Percentiles rank a stretch among this genome's conserved stretches.
These are phyloP conservation scores for Thielaviopsis ethacetica DNA, from an alignment of 2,329 filamentous ascomycete species.

Conservation along the genomic window DNA sequence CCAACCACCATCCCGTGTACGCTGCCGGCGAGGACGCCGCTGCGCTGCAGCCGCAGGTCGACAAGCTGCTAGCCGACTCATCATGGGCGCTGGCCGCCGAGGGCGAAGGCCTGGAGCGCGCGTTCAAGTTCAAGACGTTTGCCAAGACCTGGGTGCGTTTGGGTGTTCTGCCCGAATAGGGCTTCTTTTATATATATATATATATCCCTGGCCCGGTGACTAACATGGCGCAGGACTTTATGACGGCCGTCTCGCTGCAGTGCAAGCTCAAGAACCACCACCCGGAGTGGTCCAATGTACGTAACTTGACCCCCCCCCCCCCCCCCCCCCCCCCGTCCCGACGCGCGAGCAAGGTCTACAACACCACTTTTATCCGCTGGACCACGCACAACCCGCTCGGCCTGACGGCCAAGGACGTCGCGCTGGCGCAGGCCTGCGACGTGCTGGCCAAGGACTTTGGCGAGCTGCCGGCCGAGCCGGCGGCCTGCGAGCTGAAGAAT, in stretches of 20 bases:
- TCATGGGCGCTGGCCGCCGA: slow-evolving; percentile 34
- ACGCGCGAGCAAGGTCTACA: no score
- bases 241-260: slow-evolving; percentile 53
- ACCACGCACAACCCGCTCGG: slow-evolving; percentile 53
- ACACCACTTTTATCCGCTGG: slow-evolving; percentile 54
- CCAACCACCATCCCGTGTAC: slow-evolving; percentile 18
- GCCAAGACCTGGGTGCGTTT: slow-evolving; percentile 45
- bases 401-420: slow-evolving; percentile 46
- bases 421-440: slow-evolving; percentile 48
- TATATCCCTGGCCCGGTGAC: no score
- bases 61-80: slow-evolving; percentile 19
- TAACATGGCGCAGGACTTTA: slow-evolving; percentile 44
- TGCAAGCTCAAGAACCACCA: slow-evolving; percentile 56
- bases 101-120: slow-evolving; percentile 40
- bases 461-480: slow-evolving; percentile 26
- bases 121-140: slow-evolving; percentile 49
- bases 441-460: slow-evolving; percentile 38
- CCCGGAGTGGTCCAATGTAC: slow-evolving; percentile 60
- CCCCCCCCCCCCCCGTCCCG: no score
- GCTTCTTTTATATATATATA: no score
- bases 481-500: slow-evolving; percentile 21
- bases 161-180: background rate
- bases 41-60: slow-evolving; percentile 25
- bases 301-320: no score
- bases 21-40: slow-evolving; percentile 28